A percentile compares a stretch with the other conserved stretches of the same genome.
phyloP scores from a whole-genome alignment of 805 yeast species.

The Myxozyma neglecta region DNA sequence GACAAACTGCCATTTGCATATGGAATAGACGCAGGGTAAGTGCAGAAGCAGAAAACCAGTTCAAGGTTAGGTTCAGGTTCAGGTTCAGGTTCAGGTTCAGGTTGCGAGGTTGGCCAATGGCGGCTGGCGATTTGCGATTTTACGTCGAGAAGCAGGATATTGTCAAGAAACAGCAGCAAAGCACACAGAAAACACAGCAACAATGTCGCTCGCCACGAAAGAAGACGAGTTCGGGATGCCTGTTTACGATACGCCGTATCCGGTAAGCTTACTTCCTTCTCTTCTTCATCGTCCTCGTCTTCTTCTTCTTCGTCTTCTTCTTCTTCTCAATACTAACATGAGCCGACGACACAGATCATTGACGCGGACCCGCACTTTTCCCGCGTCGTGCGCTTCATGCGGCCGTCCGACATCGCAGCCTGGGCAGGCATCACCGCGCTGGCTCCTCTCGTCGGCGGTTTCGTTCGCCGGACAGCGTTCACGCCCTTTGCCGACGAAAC shows the following conservation, averaged over 20 bases:
- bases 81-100: too few species aligned
- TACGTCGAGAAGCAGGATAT: too few species aligned
- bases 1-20: too few species aligned
- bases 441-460: slow-evolving; percentile 50
- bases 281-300: neutral
- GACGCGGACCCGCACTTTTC: slow-evolving; percentile 77
- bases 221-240: slow-evolving; percentile 18
- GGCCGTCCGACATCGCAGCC: slow-evolving; percentile 62
- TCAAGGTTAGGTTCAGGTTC: too few species aligned
- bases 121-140: too few species aligned
- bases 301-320: neutral
- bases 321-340: neutral
- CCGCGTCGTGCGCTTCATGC: slow-evolving; percentile 70
- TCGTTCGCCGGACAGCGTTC: slow-evolving; percentile 43
- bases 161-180: too few species aligned
- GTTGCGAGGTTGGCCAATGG: too few species aligned
- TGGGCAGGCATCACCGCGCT: slow-evolving; percentile 51
- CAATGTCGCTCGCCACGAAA: neutral
- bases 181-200: neutral
- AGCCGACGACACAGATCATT: slow-evolving; percentile 49
- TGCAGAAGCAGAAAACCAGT: too few species aligned
- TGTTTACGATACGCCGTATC: slow-evolving; percentile 13
- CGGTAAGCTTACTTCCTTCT: slow-evolving; percentile 4
- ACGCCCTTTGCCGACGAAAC: slow-evolving; percentile 35
- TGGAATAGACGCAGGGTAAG: too few species aligned